Base-by-base conservation (phyloP, 2,329 filamentous ascomycete species). In the Fusarium chuoi region DNA sequence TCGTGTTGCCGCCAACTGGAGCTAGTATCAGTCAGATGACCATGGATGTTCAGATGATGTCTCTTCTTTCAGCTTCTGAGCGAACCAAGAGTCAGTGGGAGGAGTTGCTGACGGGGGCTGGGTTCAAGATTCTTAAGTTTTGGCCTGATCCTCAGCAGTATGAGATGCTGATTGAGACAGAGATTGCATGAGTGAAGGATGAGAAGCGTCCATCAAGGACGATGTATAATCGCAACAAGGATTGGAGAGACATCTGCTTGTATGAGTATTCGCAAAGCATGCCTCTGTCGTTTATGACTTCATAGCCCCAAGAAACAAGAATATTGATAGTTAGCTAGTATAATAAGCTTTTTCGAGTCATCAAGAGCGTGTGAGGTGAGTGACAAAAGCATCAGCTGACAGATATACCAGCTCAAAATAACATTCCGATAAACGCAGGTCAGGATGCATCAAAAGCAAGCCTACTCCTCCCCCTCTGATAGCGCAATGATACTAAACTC, bases 31-130 rank as follows among this genome's bases (percentile, higher is more conserved):
- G 73, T 4, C 78, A 80, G n/a, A 56, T 74, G 0, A 77, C 65
- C 0, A 76, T 77, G 71, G 83, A 85, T 26, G 52, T 76, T 1
- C 62, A 75, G 45, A 78, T 78, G 75, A 77, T 78, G 70, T 69
- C 74, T 2, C 60, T 78, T 6, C 57, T 80, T 5, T 78, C 79
- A 0, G 78, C 79, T 3, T 68, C 75, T 2, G 76, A 78, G 51
- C 44, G 76, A 4, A 76, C 76, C 0, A 59, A 74, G 39, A 44
- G 49, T 17, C 67, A 74, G 2, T 77, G 76, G 76, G 66, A 73
- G 17, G 35, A 51, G 2, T 45, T 78, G 2, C 39, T 78, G 24
- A 35, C 44, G 0, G 56, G 45, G 8, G 59, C 61, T 33, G 72
- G 74, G 3, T 69, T 75, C 3, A 70, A 42, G 3, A 71, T 76